Percentiles rank a stretch among this genome's conserved stretches.
These are phyloP conservation scores for Acer campestre DNA, from an alignment of 345 rosid genomes.

Conservation along the genomic window DNA sequence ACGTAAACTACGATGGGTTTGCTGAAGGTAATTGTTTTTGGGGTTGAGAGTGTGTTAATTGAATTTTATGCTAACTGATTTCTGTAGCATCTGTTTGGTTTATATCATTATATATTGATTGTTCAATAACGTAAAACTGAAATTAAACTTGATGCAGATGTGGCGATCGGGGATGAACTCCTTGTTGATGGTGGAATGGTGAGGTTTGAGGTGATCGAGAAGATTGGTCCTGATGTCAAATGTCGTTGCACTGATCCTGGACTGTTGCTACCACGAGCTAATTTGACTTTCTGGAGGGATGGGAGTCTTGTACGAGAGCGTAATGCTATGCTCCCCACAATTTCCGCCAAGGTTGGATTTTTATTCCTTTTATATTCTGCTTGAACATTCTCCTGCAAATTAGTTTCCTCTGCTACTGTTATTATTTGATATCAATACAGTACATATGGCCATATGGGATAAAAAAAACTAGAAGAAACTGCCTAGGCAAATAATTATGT, in stretches of 20 bases:
- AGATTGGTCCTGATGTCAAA: conserved; percentile 97
- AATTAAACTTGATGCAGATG: conserved; percentile 51
- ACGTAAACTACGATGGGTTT: conserved; percentile 94
- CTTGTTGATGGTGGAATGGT: conserved; percentile 99
- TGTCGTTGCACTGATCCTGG: conserved; percentile 96
- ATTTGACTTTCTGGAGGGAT: conserved; percentile 98
- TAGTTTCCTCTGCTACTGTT: background rate
- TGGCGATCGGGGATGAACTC: conserved; percentile 90
- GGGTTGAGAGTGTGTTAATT: background rate
- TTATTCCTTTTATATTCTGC: background rate
- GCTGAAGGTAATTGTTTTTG: conserved; percentile 72
- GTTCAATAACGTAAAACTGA: background rate
- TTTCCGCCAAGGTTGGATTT: conserved; percentile 79
- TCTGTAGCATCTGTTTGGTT: conserved; percentile 1
- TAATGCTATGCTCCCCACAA: conserved; percentile 99
- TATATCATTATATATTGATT: background rate
- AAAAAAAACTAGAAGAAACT: background rate
- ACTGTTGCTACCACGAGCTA: conserved; percentile 92
- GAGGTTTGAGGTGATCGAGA: conserved; percentile 96
- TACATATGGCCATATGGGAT: too few relatives aligned
- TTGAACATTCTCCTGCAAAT: background rate
- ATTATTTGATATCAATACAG: background rate
- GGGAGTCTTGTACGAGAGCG: conserved; percentile 97
- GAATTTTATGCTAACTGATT: background rate
- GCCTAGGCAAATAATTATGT: background rate